Evolutionary conservation across 1,284 basidiomycete species (phyloP).

Genomic region (Thelephora terrestris): DNA sequence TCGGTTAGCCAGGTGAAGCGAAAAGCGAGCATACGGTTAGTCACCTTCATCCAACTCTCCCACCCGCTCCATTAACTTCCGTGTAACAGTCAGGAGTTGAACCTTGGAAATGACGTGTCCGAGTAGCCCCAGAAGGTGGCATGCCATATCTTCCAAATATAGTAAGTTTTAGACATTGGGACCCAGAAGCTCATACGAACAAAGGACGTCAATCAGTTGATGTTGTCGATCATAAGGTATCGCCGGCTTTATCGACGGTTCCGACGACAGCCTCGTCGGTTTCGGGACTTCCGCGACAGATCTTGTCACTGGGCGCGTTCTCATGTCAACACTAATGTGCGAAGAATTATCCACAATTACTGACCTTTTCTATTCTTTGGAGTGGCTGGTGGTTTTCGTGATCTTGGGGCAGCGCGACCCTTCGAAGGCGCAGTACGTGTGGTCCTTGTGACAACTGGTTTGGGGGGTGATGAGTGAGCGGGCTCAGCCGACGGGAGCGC

Average conservation of each 20-base stretch:
- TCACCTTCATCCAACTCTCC: too few relatives aligned
- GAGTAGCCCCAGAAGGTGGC: conserved; percentile 59
- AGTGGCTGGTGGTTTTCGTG: too few relatives aligned
- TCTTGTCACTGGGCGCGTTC: too few relatives aligned
- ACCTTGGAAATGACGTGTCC: conserved; percentile 36
- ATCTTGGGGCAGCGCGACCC: too few relatives aligned
- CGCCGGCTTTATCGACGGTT: too few relatives aligned
- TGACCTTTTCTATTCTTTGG: too few relatives aligned
- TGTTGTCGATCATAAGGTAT: too few relatives aligned
- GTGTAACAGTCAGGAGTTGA: conserved; percentile 24
- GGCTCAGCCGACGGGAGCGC: conserved; percentile 10
- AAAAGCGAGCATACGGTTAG: background rate
- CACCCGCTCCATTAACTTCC: conserved; percentile 19
- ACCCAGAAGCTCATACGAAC: background rate
- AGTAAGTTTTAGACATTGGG: conserved; percentile 2
- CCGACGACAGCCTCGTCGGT: too few relatives aligned
- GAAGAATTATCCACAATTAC: too few relatives aligned
- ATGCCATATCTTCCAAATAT: conserved; percentile 39
- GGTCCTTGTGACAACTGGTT: conserved; percentile 3
- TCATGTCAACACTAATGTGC: too few relatives aligned
- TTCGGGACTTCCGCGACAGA: too few relatives aligned
- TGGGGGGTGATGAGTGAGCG: conserved; percentile 7
- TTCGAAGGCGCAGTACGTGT: conserved; percentile 8
- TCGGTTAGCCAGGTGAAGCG: background rate
- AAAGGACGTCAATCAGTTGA: background rate